Evolutionary conservation across 116 monocot genomes (phyloP).

Genomic region (Trichopus zeylanicus): DNA sequence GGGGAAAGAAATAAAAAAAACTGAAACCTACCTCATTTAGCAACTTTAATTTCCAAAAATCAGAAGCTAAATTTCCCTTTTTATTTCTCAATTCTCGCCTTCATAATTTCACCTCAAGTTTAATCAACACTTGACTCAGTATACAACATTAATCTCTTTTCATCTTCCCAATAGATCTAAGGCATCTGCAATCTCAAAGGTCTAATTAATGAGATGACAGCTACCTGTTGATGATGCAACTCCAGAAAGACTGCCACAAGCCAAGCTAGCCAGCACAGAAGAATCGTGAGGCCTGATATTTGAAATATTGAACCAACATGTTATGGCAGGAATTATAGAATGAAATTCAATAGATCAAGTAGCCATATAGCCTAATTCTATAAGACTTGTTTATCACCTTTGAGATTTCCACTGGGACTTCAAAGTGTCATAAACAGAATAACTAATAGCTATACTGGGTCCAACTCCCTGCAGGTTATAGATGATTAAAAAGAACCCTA

Average conservation of each 20-base stretch:
- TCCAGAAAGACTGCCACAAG: constrained; percentile 85
- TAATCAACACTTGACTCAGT: neutral
- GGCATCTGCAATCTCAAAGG: neutral
- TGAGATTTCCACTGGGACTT: constrained; percentile 54
- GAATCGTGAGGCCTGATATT: constrained; percentile 72
- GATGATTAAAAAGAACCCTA: constrained; percentile 5
- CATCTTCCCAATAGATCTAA: neutral
- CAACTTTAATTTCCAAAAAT: no score
- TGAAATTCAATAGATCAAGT: neutral
- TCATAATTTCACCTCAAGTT: no score
- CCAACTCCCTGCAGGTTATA: constrained; percentile 60
- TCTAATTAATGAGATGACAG: neutral
- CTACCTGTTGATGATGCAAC: constrained; percentile 89
- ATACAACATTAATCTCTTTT: neutral
- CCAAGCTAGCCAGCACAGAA: constrained; percentile 50
- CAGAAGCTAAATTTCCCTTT: no score
- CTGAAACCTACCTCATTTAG: neutral
- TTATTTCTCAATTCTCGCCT: no score
- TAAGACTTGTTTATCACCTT: constrained; percentile 30
- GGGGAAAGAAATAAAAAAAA: neutral
- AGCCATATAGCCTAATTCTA: no score
- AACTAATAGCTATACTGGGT: constrained; percentile 80
- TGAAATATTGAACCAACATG: constrained; percentile 8
- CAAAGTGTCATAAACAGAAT: constrained; percentile 67
- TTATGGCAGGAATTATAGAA: neutral